Base-by-base conservation (phyloP, 768 basidiomycete genomes). In the Gymnopilus dilepis region DNA sequence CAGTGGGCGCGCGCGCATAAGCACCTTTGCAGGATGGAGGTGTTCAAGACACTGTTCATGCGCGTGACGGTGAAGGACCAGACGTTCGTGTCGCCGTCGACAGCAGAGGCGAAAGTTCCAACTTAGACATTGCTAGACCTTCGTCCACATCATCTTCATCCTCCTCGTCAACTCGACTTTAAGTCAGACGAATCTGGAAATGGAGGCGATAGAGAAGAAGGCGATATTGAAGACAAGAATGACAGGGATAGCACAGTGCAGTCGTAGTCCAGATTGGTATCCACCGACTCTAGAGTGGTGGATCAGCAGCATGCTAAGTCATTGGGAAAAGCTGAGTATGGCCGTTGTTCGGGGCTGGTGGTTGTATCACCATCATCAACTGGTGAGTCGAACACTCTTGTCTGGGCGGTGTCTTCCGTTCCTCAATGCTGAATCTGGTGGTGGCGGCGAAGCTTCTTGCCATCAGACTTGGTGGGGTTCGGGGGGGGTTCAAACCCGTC, bases 11-110 rank as follows among this genome's bases (percentile, higher is more conserved):
- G 92, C 13, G 68, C 78, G 12, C 87, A 95, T 68, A 80, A 77
- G 48, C 65, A 82, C 62, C 75, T 77, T 59, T 95, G 99, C 79
- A 85, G 84, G 71, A 88, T 87, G 84, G 82, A 88, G 56, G 87
- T 98, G n/a, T 86, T 91, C 61, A 92, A 95, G 73, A 97, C 97
- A 15, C 87, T 95, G 0, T 78, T 87, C 66, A 80, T 99, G 60
- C 84, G 85, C 12, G 76, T 94, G 41, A 87, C 77, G 34, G 2
- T 3, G 34, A 37, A 37, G 15, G 7, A 11, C 34, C 34, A 11
- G 34, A 15, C 15, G 33, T 34, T 34, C 34, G 9, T 37, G 51
- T 47, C 11, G 24, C 26, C 9, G 43, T 13, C 24, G 43, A 24
- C 6, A 47, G 43, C 43, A 24, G 43, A 1, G 43, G 15, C 43